Evolutionary conservation across 176 grass and related monocot genomes (phyloP).

Genomic region (Aegilops tauschii): DNA sequence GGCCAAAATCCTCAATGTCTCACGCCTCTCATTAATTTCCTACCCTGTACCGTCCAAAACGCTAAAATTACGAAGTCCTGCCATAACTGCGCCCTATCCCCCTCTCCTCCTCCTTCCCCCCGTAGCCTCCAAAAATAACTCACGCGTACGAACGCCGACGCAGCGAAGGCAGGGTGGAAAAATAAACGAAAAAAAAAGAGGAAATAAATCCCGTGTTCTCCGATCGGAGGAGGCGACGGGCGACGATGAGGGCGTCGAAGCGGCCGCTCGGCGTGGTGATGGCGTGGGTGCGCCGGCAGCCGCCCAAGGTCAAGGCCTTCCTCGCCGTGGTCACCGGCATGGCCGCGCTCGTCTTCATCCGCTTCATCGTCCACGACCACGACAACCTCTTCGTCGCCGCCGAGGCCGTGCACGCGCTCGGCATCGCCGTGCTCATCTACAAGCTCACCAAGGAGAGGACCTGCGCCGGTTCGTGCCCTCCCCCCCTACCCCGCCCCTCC

Average conservation of each 20-base stretch:
- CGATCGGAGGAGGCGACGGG: constrained; percentile 32
- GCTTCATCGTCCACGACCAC: constrained; percentile 98
- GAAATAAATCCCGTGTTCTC: constrained; percentile 24
- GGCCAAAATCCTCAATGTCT: background rate
- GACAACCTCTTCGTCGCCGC: constrained; percentile 94
- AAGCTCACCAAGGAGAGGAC: constrained; percentile 99
- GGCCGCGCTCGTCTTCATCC: constrained; percentile 90
- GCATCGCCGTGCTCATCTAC: constrained; percentile 88
- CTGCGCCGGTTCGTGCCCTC: constrained; percentile 68
- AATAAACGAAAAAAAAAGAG: background rate
- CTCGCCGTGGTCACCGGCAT: constrained; percentile 87
- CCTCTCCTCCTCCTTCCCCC: background rate
- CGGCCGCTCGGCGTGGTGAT: constrained; percentile 63
- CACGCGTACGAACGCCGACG: background rate
- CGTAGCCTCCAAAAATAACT: background rate
- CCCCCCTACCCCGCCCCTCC: background rate
- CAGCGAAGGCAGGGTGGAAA: background rate
- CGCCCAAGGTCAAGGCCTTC: constrained; percentile 98
- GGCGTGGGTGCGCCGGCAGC: constrained; percentile 83
- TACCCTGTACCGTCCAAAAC: background rate
- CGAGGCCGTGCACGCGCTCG: constrained; percentile 90
- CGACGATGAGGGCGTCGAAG: constrained; percentile 57
- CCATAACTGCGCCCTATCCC: background rate
- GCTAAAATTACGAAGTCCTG: background rate
- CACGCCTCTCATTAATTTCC: constrained; percentile 14